These are phyloP conservation scores for Gynochthodes officinalis DNA, from an alignment of 257 asterid species.

Conservation along the genomic window DNA sequence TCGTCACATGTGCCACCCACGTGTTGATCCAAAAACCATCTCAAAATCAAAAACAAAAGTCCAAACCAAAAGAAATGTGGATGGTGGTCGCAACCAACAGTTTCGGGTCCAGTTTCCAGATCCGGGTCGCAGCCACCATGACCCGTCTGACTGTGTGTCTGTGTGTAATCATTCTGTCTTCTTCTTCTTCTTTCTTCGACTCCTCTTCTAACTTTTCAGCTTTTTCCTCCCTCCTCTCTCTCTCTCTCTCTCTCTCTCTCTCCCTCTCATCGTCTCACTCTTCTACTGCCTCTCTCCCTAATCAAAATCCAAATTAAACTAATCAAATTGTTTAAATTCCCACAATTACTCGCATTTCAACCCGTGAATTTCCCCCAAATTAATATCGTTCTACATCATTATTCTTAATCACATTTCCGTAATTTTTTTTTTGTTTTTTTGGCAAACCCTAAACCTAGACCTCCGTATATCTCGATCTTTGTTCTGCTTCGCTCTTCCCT, in stretches of 20 bases:
- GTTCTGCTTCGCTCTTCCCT: not conserved
- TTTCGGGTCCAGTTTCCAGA: not conserved
- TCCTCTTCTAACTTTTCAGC: conserved; percentile 32
- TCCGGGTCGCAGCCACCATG: conserved; percentile 16
- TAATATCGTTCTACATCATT: conserved; percentile 13
- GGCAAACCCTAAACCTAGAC: conserved; percentile 30
- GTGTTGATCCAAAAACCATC: not conserved
- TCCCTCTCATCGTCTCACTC: conserved; percentile 20
- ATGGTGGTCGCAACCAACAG: too few species aligned
- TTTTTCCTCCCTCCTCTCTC: too few species aligned
- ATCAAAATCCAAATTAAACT: conserved; percentile 26
- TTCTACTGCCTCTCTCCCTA: conserved; percentile 16
- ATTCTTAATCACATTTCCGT: conserved; percentile 3
- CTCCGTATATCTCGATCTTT: conserved; percentile 22
- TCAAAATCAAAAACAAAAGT: not conserved
- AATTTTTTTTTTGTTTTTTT: not conserved
- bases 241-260: too few species aligned
- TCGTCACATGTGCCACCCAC: conserved; percentile 11
- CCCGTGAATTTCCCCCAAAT: not conserved
- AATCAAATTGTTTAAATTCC: not conserved
- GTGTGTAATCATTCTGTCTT: conserved; percentile 2
- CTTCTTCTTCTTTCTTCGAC: conserved; percentile 16
- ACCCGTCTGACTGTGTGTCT: conserved; percentile 16
- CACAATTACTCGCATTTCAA: not conserved
- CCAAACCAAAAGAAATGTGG: not conserved